Conservation (phyloP, 2,329 filamentous ascomycete species). For the Fusarium mangiferae region DNA sequence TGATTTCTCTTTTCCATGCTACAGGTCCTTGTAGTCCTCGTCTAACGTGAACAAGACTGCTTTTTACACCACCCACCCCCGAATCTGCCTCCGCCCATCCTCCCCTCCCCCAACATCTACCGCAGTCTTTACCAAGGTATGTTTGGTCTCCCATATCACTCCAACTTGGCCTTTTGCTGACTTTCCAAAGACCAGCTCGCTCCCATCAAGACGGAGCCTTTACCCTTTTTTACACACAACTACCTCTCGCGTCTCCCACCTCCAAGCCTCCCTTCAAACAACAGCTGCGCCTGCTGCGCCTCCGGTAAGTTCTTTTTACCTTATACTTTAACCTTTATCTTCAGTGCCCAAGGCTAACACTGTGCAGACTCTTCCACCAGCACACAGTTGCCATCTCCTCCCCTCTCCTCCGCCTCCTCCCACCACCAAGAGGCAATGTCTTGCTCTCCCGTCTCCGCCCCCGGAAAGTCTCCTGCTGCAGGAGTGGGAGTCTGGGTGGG, state of each 20-base stretch:
- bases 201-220: background rate
- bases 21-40: background rate
- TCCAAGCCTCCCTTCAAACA: background rate
- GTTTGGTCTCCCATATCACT: background rate
- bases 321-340: background rate
- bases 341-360: background rate
- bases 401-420: background rate
- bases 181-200: background rate
- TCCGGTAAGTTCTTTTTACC: background rate
- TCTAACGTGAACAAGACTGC: background rate
- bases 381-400: background rate
- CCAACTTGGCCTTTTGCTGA: background rate
- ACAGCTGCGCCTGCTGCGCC: background rate
- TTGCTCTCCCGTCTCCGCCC: background rate
- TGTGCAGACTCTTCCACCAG: background rate
- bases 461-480: background rate
- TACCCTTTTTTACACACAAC: background rate
- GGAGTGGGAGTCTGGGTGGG: no score
- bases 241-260: background rate
- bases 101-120: background rate
- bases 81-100: background rate
- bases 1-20: background rate
- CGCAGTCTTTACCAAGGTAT: background rate
- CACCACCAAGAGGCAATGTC: background rate
- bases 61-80: background rate